Percentiles rank a stretch among this genome's conserved stretches.
phyloP scores from a whole-genome alignment of 2,329 filamentous ascomycete species.

The Zymoseptoria passerinii region DNA sequence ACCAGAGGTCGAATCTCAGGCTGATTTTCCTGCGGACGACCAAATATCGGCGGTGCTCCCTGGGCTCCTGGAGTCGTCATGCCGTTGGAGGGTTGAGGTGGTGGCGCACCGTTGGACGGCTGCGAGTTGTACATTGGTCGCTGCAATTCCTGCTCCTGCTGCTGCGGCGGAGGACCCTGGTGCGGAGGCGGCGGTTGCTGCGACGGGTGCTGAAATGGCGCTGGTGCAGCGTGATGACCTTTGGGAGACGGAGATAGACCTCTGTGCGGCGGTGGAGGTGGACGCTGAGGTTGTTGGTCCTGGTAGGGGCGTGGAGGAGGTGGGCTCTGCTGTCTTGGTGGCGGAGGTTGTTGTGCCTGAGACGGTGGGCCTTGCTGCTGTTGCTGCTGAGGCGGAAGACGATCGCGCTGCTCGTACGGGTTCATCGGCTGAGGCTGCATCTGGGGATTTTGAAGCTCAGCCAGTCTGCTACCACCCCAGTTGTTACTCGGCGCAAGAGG shows the following conservation, averaged over 20 bases:
- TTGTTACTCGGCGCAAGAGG: constrained; percentile 43
- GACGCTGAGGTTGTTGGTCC: constrained; percentile 29
- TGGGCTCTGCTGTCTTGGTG: constrained; percentile 40
- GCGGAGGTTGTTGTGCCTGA: constrained; percentile 8
- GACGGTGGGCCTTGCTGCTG: constrained; percentile 49
- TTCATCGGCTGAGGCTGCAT: constrained; percentile 61
- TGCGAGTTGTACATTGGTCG: constrained; percentile 18
- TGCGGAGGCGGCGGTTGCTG: constrained; percentile 43
- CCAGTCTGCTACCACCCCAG: constrained; percentile 61
- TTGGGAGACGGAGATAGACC: constrained; percentile 53
- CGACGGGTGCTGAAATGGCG: constrained; percentile 44
- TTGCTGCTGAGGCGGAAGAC: constrained; percentile 58
- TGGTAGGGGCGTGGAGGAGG: constrained; percentile 47
- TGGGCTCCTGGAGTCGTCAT: constrained; percentile 40
- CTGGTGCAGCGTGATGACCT: constrained; percentile 46
- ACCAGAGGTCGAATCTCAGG: constrained; percentile 75
- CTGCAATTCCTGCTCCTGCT: constrained; percentile 20
- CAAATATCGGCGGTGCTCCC: constrained; percentile 60
- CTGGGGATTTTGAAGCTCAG: constrained; percentile 61
- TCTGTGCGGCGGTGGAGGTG: constrained; percentile 44
- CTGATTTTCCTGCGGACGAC: constrained; percentile 52
- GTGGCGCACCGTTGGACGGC: constrained; percentile 17
- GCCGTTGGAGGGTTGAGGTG: constrained; percentile 17
- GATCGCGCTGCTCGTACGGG: constrained; percentile 72
- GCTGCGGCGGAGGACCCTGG: constrained; percentile 26